Conservation (phyloP, 352 stramenopile genomes). For the Albugo candida region DNA sequence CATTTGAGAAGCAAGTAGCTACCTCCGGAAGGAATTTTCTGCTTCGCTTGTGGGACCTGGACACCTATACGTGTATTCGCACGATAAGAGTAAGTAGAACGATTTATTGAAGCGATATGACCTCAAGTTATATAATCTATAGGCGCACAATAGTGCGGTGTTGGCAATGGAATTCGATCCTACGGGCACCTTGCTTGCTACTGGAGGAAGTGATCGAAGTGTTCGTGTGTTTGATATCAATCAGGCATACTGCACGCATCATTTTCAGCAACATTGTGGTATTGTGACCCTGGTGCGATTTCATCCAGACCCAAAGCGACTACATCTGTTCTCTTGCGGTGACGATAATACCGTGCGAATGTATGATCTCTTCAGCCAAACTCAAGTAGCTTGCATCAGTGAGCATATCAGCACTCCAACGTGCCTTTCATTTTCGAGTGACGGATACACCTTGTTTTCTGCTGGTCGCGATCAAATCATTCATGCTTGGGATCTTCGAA, state of each 20-base stretch:
- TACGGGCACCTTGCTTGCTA: constrained; percentile 86
- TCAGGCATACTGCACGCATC: constrained; percentile 87
- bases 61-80: constrained; percentile 51
- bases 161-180: constrained; percentile 78
- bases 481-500: constrained; percentile 78
- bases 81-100: constrained; percentile 33
- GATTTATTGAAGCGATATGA: neutral
- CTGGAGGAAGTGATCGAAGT: constrained; percentile 87
- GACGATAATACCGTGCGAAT: constrained; percentile 61
- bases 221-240: constrained; percentile 90
- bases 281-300: constrained; percentile 81
- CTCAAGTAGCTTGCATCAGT: constrained; percentile 73
- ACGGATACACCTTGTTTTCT: constrained; percentile 74
- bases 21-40: constrained; percentile 70
- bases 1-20: constrained; percentile 60
- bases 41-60: constrained; percentile 67
- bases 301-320: constrained; percentile 35
- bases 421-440: constrained; percentile 77
- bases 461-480: constrained; percentile 86
- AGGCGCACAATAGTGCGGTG: constrained; percentile 49
- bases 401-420: constrained; percentile 92
- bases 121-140: constrained; percentile 1
- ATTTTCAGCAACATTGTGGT: constrained; percentile 71
- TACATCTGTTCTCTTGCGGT: constrained; percentile 58
- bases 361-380: constrained; percentile 72